Evolutionary conservation across 31 red algal genomes (phyloP).

Genomic region (Endocladia muricata): DNA sequence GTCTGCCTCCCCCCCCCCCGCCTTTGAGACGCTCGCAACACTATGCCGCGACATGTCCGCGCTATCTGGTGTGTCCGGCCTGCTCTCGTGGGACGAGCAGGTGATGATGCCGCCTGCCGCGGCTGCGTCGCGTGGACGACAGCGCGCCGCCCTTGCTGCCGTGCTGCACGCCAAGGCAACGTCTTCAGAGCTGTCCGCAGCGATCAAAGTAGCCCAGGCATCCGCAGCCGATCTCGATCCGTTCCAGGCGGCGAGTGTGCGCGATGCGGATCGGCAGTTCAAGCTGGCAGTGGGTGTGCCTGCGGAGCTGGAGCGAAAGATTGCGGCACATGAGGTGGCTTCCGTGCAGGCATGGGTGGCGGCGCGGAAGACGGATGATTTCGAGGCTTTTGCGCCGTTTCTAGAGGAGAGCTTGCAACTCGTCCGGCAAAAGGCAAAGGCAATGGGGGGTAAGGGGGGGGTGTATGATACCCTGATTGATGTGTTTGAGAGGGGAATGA

Average conservation of each 20-base stretch:
- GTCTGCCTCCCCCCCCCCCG: background rate
- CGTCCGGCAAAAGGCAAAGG: slow-evolving; percentile 37
- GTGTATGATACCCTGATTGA: slow-evolving; percentile 74
- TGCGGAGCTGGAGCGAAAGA: slow-evolving; percentile 27
- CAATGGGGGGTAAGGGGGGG: slow-evolving; percentile 10
- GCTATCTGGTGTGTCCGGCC: slow-evolving; percentile 27
- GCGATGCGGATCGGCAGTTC: slow-evolving; percentile 44
- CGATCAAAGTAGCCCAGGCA: slow-evolving; percentile 30
- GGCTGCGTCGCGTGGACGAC: slow-evolving; percentile 29
- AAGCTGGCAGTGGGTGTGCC: slow-evolving; percentile 27
- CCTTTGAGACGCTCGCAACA: slow-evolving; percentile 2
- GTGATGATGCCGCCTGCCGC: slow-evolving; percentile 74
- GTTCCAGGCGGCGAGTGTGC: slow-evolving; percentile 30
- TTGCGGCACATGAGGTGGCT: slow-evolving; percentile 21
- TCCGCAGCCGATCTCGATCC: background rate
- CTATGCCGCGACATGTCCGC: slow-evolving; percentile 38
- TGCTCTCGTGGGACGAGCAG: slow-evolving; percentile 72
- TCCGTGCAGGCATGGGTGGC: slow-evolving; percentile 46
- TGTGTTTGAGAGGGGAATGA: slow-evolving; percentile 78
- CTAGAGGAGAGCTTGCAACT: slow-evolving; percentile 28
- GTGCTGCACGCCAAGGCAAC: slow-evolving; percentile 68
- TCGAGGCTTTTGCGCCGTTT: slow-evolving; percentile 35
- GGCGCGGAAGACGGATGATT: slow-evolving; percentile 56
- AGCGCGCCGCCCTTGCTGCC: slow-evolving; percentile 64
- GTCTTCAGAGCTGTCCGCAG: slow-evolving; percentile 3